Conservation (phyloP, 1,284 basidiomycete species). For the Sanghuangporus weigelae region DNA sequence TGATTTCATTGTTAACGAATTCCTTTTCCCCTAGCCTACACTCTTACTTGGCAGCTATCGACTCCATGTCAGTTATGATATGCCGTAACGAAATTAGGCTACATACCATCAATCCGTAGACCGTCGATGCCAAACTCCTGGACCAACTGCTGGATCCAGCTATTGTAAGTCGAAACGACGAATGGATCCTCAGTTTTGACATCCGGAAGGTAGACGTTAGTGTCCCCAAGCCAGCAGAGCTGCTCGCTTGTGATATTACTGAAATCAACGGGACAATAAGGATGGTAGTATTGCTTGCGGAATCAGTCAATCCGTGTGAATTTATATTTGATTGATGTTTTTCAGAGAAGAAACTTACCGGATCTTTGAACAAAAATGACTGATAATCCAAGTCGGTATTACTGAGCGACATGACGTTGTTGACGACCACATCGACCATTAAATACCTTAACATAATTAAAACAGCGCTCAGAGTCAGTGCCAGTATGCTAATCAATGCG, state of each 20-base stretch:
- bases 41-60: slow-evolving; percentile 54
- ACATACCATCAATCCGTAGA: slow-evolving; percentile 66
- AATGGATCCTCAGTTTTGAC: slow-evolving; percentile 62
- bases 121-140: slow-evolving; percentile 62
- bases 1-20: not conserved
- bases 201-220: slow-evolving; percentile 62
- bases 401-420: slow-evolving; percentile 63
- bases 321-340: not conserved
- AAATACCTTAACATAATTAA: slow-evolving; percentile 41
- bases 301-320: not conserved
- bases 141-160: slow-evolving; percentile 60
- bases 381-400: slow-evolving; percentile 48
- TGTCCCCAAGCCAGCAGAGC: slow-evolving; percentile 73
- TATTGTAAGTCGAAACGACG: slow-evolving; percentile 50
- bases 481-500: not conserved
- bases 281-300: slow-evolving; percentile 49
- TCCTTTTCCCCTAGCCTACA: not conserved
- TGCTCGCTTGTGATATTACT: slow-evolving; percentile 60
- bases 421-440: slow-evolving; percentile 78
- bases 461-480: not conserved
- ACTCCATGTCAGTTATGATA: not conserved
- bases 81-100: not conserved
- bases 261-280: slow-evolving; percentile 62
- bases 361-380: slow-evolving; percentile 53
- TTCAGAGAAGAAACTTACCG: slow-evolving; percentile 29